Evolutionary conservation across 495 filamentous ascomycete species (phyloP), one percentile per base, ranked within the genome.

Genomic region (Hypomontagnella monticulosa): DNA sequence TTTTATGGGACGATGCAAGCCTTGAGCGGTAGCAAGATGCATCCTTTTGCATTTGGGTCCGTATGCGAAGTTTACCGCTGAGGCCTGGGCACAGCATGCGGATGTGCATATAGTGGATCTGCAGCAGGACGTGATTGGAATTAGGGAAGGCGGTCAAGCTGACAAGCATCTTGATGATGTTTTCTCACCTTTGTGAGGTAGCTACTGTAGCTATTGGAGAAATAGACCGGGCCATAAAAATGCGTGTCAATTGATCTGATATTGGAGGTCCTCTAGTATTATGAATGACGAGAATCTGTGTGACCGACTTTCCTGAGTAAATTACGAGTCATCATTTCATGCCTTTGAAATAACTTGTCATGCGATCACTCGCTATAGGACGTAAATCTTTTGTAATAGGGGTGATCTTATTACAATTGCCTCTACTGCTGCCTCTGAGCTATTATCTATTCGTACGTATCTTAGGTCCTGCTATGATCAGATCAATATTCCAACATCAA

Each of bases 1-100:
- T 53, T 99, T 92, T 81, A 96, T 93, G 69, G 91, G 92, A 52
- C 87, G 95, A 61, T 97, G 95, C 84, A 96, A 90, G 64, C 95
- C 96, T 53, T 98, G 77, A 80, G 72, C 44, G 42, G 57, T 57
- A 4, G 27, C 15, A 51, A 27, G 34, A 34, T 23, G 48, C 37
- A 40, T 59, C 37, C 55, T 23, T 30, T 47, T 30, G 42, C 38
- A 47, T 32, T 38, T 59, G 42, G 53, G 53, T 38, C 18, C 48
- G 47, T 67, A 48, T n/a, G 38, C 23, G 48, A 43, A 41, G 48
- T 15, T 54, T 54, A 38, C 18, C 44, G 47, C 30, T n/a, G 51
- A 48, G 65, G 51, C 23, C 19, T 27, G 48, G 40, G 60, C 40
- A 59, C 11, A 48, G 32, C 23, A 23, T 47, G 27, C 9, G 20